Evolutionary conservation across 139 green algal species (phyloP).

Genomic region (Ostreobium quekettii): DNA sequence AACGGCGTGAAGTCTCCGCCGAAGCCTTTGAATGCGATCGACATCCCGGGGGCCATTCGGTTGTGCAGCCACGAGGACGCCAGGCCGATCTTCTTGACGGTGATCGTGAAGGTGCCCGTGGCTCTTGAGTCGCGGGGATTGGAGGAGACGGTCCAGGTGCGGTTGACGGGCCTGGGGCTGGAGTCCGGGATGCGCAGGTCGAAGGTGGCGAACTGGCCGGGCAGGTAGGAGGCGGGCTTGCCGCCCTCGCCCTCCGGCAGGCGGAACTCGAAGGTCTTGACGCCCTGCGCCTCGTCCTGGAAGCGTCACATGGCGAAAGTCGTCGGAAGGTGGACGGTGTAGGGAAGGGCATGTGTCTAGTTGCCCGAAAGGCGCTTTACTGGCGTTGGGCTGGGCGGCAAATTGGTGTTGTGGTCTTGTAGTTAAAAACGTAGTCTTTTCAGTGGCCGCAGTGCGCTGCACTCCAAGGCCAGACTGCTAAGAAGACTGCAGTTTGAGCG

Average conservation of each 20-base stretch:
- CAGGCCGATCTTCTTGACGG: constrained; percentile 23
- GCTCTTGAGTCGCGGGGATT: constrained; percentile 9
- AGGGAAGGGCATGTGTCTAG: no score
- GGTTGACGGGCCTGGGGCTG: not conserved
- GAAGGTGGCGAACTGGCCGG: constrained; percentile 24
- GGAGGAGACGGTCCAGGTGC: constrained; percentile 28
- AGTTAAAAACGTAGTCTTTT: no score
- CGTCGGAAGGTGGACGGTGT: no score
- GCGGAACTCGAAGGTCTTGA: constrained; percentile 27
- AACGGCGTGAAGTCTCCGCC: constrained; percentile 20
- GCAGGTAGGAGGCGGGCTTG: not conserved
- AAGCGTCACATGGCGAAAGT: no score
- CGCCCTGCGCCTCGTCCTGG: constrained; percentile 15
- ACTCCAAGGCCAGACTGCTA: no score
- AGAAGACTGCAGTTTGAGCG: no score
- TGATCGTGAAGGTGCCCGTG: constrained; percentile 25
- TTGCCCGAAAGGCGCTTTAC: no score
- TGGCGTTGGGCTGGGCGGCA: no score
- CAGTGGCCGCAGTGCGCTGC: no score
- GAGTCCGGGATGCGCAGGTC: constrained; percentile 2
- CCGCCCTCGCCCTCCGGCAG: not conserved
- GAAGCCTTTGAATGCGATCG: constrained; percentile 14
- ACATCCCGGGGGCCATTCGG: not conserved
- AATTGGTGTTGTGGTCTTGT: no score
- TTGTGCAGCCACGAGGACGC: constrained; percentile 28